These are phyloP conservation scores for Eremothecium cymbalariae DNA, from an alignment of 1,139 yeast species.

Conservation along the genomic window DNA sequence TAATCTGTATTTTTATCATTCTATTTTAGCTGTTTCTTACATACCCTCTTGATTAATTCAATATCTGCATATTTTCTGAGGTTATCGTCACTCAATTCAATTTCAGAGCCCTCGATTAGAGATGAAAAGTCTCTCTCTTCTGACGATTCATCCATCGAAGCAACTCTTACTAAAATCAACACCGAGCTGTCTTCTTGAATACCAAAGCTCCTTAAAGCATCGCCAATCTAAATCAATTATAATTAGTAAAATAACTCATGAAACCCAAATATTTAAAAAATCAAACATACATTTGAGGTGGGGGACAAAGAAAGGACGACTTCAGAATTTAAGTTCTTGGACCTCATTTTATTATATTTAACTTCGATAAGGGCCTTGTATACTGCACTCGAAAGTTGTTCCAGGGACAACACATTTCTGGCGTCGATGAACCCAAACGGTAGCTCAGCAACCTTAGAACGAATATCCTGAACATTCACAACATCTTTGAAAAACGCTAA, in stretches of 20 bases:
- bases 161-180: constrained; percentile 35
- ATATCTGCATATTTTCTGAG: constrained; percentile 31
- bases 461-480: constrained; percentile 33
- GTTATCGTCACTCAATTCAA: constrained; percentile 32
- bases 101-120: constrained; percentile 31
- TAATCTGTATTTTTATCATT: not conserved
- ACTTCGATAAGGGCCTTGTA: constrained; percentile 43
- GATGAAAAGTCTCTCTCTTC: constrained; percentile 15
- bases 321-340: constrained; percentile 47
- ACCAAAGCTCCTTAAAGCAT: constrained; percentile 41
- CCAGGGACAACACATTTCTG: constrained; percentile 36
- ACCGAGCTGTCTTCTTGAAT: constrained; percentile 34
- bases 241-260: no score
- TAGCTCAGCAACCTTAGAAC: constrained; percentile 32
- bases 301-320: constrained; percentile 46
- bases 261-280: no score
- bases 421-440: constrained; percentile 44
- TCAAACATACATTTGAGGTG: constrained; percentile 34
- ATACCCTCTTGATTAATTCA: constrained; percentile 33
- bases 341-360: constrained; percentile 36
- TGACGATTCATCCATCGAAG: constrained; percentile 15
- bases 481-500: constrained; percentile 39
- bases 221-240: constrained; percentile 34
- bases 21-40: constrained; percentile 9
- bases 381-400: constrained; percentile 43